Evolutionary conservation across 1,284 basidiomycete genomes (phyloP).

Genomic region (Rhodotorula sp.): DNA sequence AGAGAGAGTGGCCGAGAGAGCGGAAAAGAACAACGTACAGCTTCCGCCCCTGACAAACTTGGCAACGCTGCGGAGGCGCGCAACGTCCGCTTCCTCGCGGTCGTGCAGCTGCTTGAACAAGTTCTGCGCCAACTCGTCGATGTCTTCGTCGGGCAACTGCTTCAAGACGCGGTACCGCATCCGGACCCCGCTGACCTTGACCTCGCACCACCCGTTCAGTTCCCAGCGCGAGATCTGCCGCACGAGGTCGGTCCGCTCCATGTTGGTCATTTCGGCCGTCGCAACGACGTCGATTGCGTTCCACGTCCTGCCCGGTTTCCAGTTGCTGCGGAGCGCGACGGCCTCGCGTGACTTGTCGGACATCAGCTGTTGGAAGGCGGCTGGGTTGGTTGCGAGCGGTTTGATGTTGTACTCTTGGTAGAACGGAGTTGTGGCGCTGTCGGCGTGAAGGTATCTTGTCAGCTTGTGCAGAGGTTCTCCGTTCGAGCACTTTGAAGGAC

Average conservation of each 20-base stretch:
- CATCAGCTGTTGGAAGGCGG: constrained; percentile 49
- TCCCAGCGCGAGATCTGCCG: constrained; percentile 31
- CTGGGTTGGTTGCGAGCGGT: constrained; percentile 35
- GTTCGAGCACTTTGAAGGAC: constrained; percentile 45
- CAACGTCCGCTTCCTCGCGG: constrained; percentile 54
- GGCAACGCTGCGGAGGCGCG: constrained; percentile 53
- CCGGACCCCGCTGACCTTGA: constrained; percentile 54
- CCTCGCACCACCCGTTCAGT: constrained; percentile 46
- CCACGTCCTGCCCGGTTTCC: constrained; percentile 45
- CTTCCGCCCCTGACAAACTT: constrained; percentile 54
- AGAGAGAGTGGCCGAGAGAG: no score
- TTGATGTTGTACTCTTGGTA: constrained; percentile 55
- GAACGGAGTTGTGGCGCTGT: constrained; percentile 26
- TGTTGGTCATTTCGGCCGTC: not conserved
- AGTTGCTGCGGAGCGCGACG: constrained; percentile 50
- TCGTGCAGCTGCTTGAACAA: constrained; percentile 53
- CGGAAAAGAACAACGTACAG: constrained; percentile 48
- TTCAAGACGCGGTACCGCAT: constrained; percentile 52
- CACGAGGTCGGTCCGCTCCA: constrained; percentile 8
- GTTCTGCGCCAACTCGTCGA: constrained; percentile 50
- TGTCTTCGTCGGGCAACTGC: constrained; percentile 51
- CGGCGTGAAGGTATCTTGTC: not conserved
- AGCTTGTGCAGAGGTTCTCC: no score
- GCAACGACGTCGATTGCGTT: constrained; percentile 14
- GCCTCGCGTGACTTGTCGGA: constrained; percentile 50